Base-by-base conservation (phyloP, 164 flowering plant species). In the Hamamelis virginiana region DNA sequence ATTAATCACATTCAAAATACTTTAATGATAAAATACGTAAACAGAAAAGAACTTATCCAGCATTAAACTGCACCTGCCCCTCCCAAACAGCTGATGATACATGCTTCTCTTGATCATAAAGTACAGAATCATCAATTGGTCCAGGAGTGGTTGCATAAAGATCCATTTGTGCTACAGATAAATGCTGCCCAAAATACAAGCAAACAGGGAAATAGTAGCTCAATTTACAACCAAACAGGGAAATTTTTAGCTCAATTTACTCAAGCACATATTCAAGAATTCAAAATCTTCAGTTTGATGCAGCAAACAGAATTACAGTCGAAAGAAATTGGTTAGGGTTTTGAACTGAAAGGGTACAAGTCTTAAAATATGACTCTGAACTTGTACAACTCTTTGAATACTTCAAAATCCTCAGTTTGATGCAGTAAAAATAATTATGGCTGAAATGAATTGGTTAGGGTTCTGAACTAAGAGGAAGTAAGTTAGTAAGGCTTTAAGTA, bases 21-120 rank as follows among this genome's bases (percentile, higher is more conserved):
- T 19, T 23, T 13, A 41, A 12, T 23, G 4, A 21, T 14, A 47
- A 53, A 57, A 11, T 44, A 23, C 9, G 22, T 43, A 5, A 0
- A 45, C 15, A 56, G 28, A 27, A 28, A 16, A 44, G 43, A 28
- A 9, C 50, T 6, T 11, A 27, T 56, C 48, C 46, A 46, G 1
- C 15, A 46, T 2, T 43, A 53, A 46, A 59, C 25, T 8, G 16
- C 50, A 88, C 92, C 89, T 86, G 90, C 52, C 92, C 92, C 65
- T 85, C 92, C 92, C 92, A 88, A 65, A 86, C 83, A 45, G 92
- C 89, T 14, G 92, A 75, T 26, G 92, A 86, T 0, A 88, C 92
- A 70, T 88, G 92, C 69, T 86, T 88, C 25, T 88, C 92, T 76
- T 88, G 92, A 68, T 88, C 92, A 70, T 86, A 82, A 21, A 88